Conservation (phyloP, 345 rosid genomes). For the Eucalyptus shirleyi region DNA sequence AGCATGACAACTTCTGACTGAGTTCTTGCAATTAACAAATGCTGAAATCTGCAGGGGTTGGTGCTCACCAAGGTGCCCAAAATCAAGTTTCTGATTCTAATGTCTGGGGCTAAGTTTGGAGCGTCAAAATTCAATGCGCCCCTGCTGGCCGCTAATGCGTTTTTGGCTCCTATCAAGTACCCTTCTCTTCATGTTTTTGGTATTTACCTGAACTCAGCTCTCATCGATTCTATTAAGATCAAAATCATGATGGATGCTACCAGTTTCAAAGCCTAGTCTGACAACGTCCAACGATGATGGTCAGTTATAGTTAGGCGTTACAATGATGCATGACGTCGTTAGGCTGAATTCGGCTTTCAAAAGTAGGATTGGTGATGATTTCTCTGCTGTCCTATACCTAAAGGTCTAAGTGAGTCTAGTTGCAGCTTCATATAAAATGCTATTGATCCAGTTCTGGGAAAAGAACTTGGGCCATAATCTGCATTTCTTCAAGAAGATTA, state of each 20-base stretch:
- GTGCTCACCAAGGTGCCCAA: constrained; percentile 28
- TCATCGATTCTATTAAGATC: too few species aligned
- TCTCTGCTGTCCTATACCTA: neutral
- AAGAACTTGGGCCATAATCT: too few species aligned
- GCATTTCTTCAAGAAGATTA: too few species aligned
- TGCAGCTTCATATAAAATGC: too few species aligned
- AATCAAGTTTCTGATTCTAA: constrained; percentile 38
- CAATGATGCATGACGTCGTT: neutral
- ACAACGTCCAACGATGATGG: neutral
- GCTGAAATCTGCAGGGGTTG: neutral
- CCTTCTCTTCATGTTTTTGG: constrained; percentile 57
- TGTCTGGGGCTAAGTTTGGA: constrained; percentile 25
- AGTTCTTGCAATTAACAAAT: neutral
- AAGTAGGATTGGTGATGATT: neutral
- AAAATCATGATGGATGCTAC: neutral
- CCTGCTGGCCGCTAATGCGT: constrained; percentile 33
- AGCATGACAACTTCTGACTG: neutral
- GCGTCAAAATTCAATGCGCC: constrained; percentile 36
- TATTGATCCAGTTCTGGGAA: too few species aligned
- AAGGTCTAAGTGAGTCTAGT: too few species aligned
- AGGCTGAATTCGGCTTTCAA: neutral
- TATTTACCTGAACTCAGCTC: neutral
- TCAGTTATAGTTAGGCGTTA: neutral
- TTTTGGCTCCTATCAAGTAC: constrained; percentile 31
- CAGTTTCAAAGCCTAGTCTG: neutral